phyloP scores from a whole-genome alignment of 1,284 basidiomycete genomes.

The Cutaneotrichosporon mucoides region DNA sequence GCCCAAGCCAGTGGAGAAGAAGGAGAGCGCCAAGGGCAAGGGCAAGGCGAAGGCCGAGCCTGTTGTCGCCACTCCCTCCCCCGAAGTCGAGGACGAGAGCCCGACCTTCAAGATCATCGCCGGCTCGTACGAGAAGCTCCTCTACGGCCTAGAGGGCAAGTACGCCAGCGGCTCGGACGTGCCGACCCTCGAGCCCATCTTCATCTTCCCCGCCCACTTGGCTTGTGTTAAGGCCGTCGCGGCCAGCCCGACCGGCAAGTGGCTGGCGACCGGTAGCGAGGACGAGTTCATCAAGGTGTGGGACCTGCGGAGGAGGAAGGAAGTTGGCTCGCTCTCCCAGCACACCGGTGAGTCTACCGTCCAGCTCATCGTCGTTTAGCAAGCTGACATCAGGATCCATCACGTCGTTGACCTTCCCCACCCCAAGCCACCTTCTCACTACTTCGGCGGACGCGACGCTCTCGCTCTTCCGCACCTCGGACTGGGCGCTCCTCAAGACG shows the following conservation, averaged over 20 bases:
- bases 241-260: slow-evolving; percentile 85
- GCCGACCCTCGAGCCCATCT: slow-evolving; percentile 66
- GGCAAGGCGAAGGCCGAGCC: slow-evolving; percentile 21
- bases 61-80: not conserved
- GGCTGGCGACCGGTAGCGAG: slow-evolving; percentile 88
- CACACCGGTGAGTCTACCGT: slow-evolving; percentile 65
- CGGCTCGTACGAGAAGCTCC: slow-evolving; percentile 90
- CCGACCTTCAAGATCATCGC: slow-evolving; percentile 75
- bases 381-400: slow-evolving; percentile 65
- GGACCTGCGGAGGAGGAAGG: slow-evolving; percentile 84
- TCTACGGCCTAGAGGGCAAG: slow-evolving; percentile 81
- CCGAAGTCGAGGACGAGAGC: no score
- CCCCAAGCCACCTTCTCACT: slow-evolving; percentile 80
- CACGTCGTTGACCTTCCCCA: slow-evolving; percentile 81
- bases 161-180: slow-evolving; percentile 26
- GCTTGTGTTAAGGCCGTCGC: slow-evolving; percentile 87
- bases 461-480: slow-evolving; percentile 82
- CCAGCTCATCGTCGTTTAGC: no score
- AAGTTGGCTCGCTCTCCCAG: slow-evolving; percentile 87
- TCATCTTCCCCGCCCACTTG: slow-evolving; percentile 95
- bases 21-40: slow-evolving; percentile 1
- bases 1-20: slow-evolving; percentile 24
- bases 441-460: slow-evolving; percentile 86
- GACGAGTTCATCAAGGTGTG: slow-evolving; percentile 98
- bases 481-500: slow-evolving; percentile 84